Base-by-base conservation (phyloP, 2,329 filamentous ascomycete species). In the Penicillium sp. region DNA sequence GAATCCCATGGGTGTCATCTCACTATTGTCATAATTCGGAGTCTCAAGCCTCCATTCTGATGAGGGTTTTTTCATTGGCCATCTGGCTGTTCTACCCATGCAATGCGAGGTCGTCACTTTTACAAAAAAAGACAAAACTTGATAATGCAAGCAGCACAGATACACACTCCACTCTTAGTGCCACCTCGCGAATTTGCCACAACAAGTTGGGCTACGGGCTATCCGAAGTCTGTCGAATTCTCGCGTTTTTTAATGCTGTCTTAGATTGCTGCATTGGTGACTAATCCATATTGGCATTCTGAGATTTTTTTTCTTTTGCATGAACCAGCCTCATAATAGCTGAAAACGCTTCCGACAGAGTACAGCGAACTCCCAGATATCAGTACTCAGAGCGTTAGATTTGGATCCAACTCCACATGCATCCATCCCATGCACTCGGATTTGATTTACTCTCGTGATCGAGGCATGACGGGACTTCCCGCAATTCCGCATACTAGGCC, bases 361-460 rank as follows among this genome's bases (percentile, higher is more conserved):
- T 8, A 43, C 2, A 12, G 7, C 9, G 14, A 43, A 43, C 7
- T 21, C 5, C 7, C 5, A 30, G 2, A 5, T n/a, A 46, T 21
- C 23, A 14, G 18, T 43, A 33, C 12, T 55, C 60, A 62, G 61
- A 70, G 74, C 68, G 71, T 74, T 71, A 63, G 71, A 68, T 73
- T 73, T 69, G 62, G 72, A 71, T 73, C 60, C 57, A 47, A 66
- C 68, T 71, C 67, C 68, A 67, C 67, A 66, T 71, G 64, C 63
- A 65, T 57, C 52, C 62, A 62, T 67, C 46, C 70, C 73, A 71
- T 62, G 59, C 63, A 62, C 63, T 62, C 65, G 72, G 72, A 69
- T 66, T 65, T 61, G 57, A 66, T 59, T 62, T 62, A 64, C 55
- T 75, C 72, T 69, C 71, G 71, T 75, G 73, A 74, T 68, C 63